Conservation (phyloP, 306 rosid genomes). For the Vigna radiata region DNA sequence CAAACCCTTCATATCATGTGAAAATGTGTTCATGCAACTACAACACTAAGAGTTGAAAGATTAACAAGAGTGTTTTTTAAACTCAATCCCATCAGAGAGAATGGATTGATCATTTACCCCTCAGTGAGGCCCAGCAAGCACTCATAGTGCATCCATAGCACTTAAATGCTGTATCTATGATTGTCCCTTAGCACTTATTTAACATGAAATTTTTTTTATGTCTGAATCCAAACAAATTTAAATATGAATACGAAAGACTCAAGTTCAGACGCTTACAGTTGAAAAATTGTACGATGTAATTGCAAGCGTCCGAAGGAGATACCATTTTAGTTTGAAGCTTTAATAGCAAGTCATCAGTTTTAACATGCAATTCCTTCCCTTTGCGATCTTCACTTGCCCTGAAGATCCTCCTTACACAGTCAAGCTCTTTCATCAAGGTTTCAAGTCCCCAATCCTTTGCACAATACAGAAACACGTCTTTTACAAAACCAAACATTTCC, state of each 20-base stretch:
- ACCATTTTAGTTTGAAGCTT: slow-evolving; percentile 72
- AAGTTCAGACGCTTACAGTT: slow-evolving; percentile 66
- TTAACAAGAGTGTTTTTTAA: background rate
- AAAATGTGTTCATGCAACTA: background rate
- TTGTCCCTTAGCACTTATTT: slow-evolving; percentile 8
- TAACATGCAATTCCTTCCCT: slow-evolving; percentile 84
- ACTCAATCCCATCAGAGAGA: slow-evolving; percentile 23
- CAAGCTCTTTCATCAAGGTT: slow-evolving; percentile 86
- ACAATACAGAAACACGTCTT: slow-evolving; percentile 83
- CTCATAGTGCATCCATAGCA: slow-evolving; percentile 22
- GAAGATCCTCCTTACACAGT: slow-evolving; percentile 86
- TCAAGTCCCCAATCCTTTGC: slow-evolving; percentile 96
- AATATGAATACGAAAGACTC: slow-evolving; percentile 3
- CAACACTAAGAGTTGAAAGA: background rate
- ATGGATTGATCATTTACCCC: background rate
- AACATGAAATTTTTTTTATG: background rate
- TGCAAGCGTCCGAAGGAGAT: slow-evolving; percentile 92
- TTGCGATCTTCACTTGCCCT: slow-evolving; percentile 85
- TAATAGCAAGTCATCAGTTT: slow-evolving; percentile 69
- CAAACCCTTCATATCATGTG: slow-evolving; percentile 1
- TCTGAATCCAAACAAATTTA: background rate
- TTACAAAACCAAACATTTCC: slow-evolving; percentile 98
- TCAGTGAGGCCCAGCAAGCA: background rate
- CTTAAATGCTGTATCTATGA: slow-evolving; percentile 8
- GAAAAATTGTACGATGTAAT: slow-evolving; percentile 78